Conservation (phyloP, 306 rosid genomes). For the Gillenia trifoliata region DNA sequence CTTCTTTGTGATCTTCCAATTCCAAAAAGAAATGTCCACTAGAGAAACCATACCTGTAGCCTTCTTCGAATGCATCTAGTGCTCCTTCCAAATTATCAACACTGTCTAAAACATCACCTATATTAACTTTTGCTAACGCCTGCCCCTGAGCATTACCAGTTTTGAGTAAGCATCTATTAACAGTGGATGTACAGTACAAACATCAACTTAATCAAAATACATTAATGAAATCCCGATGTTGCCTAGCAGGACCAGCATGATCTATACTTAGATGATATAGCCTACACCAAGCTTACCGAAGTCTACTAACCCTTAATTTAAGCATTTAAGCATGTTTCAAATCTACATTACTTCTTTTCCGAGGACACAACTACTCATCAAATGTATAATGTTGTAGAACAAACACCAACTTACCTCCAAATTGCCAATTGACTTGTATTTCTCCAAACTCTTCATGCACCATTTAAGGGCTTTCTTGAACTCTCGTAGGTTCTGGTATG, state of each 20-base stretch:
- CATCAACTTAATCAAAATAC: conserved; percentile 6
- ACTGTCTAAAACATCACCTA: conserved; percentile 79
- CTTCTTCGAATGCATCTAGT: conserved; percentile 58
- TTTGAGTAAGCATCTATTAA: conserved; percentile 28
- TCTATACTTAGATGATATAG: conserved; percentile 10
- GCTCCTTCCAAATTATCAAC: conserved; percentile 58
- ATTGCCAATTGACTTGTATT: conserved; percentile 59
- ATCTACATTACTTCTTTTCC: neutral
- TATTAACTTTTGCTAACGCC: conserved; percentile 60
- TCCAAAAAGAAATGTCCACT: conserved; percentile 6
- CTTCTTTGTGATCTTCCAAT: neutral
- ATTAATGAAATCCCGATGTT: conserved; percentile 12
- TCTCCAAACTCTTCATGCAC: conserved; percentile 76
- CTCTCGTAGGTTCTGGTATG: conserved; percentile 72
- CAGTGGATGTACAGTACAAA: conserved; percentile 3
- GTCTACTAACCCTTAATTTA: neutral
- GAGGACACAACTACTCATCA: neutral
- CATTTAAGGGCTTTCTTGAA: conserved; percentile 70
- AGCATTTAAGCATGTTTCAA: neutral
- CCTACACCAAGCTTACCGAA: neutral
- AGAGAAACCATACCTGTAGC: conserved; percentile 58
- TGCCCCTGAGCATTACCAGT: conserved; percentile 56
- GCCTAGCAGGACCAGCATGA: neutral
- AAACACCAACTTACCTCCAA: conserved; percentile 57
- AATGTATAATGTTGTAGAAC: conserved; percentile 4